A percentile compares a stretch with the other conserved stretches of the same genome.
Conservation (phyloP, 495 filamentous ascomycete species). For the Echria macrotheca region DNA sequence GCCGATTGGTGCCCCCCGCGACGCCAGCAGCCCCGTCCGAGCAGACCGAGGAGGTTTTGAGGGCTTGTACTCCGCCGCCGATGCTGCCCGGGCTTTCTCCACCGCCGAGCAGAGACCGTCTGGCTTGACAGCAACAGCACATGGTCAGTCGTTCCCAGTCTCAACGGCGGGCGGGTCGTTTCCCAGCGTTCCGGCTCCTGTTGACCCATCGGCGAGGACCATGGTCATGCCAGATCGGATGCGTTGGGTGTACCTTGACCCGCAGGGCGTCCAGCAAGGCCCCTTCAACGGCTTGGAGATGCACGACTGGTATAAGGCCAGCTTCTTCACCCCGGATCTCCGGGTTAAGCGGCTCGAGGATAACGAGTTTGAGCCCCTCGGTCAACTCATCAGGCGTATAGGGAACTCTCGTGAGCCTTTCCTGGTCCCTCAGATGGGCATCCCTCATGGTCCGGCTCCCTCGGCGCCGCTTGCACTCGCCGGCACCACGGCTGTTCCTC, state of each 20-base stretch:
- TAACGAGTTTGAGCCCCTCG: slow-evolving; percentile 89
- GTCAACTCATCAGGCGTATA: slow-evolving; percentile 89
- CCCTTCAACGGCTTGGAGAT: slow-evolving; percentile 96
- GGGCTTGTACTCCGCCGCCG: slow-evolving; percentile 39
- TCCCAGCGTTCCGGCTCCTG: slow-evolving; percentile 25
- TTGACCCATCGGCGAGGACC: slow-evolving; percentile 65
- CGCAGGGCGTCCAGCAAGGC: slow-evolving; percentile 83
- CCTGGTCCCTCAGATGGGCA: slow-evolving; percentile 91
- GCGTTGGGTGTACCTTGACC: slow-evolving; percentile 97
- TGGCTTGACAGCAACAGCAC: slow-evolving; percentile 30
- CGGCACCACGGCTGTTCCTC: slow-evolving; percentile 67
- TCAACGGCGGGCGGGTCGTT: slow-evolving; percentile 33
- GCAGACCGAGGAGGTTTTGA: slow-evolving; percentile 54
- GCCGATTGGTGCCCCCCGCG: slow-evolving; percentile 44
- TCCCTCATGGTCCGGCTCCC: slow-evolving; percentile 71
- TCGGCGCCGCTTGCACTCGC: slow-evolving; percentile 41
- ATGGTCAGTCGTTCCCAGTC: slow-evolving; percentile 25
- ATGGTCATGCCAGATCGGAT: slow-evolving; percentile 99
- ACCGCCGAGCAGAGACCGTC: slow-evolving; percentile 28
- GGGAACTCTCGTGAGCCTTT: slow-evolving; percentile 97
- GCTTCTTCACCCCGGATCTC: slow-evolving; percentile 92
- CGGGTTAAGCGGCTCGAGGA: slow-evolving; percentile 93
- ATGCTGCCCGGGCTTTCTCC: slow-evolving; percentile 31
- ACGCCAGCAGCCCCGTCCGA: slow-evolving; percentile 60
- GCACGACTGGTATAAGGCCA: slow-evolving; percentile 99